Evolutionary conservation across 768 basidiomycete species (phyloP).

Genomic region (Leucogyrophana mollusca): DNA sequence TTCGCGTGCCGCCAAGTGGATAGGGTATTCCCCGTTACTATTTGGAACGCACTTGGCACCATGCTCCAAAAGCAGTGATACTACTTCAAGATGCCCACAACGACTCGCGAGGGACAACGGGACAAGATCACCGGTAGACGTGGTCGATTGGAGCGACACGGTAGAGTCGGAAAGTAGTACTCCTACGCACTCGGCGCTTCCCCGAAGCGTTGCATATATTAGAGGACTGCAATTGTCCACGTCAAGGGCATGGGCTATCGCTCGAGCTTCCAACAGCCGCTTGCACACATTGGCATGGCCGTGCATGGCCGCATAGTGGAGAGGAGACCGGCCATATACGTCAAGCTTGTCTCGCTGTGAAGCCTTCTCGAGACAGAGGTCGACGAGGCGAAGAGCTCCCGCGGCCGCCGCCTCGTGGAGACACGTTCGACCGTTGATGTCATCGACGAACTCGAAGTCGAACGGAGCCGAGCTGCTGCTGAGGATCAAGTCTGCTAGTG

Average conservation of each 20-base stretch:
- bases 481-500: constrained; percentile 74
- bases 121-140: constrained; percentile 65
- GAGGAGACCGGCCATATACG: constrained; percentile 87
- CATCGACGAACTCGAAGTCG: constrained; percentile 91
- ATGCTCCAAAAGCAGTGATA: constrained; percentile 68
- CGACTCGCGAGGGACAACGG: constrained; percentile 92
- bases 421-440: constrained; percentile 94
- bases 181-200: constrained; percentile 77
- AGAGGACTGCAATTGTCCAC: constrained; percentile 94
- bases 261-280: constrained; percentile 66
- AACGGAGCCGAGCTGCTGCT: constrained; percentile 66
- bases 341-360: constrained; percentile 76
- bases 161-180: constrained; percentile 77
- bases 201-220: constrained; percentile 88
- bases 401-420: constrained; percentile 92
- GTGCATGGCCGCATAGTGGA: constrained; percentile 96
- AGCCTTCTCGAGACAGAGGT: constrained; percentile 73
- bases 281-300: constrained; percentile 78
- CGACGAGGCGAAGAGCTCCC: constrained; percentile 73
- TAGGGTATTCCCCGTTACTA: constrained; percentile 94
- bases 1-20: constrained; percentile 92
- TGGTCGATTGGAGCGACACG: constrained; percentile 58
- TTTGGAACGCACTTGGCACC: constrained; percentile 82
- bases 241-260: constrained; percentile 72
- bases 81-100: constrained; percentile 83